Evolutionary conservation across 805 yeast genomes (phyloP).

Genomic region (Cyberlindnera sargentensis): DNA sequence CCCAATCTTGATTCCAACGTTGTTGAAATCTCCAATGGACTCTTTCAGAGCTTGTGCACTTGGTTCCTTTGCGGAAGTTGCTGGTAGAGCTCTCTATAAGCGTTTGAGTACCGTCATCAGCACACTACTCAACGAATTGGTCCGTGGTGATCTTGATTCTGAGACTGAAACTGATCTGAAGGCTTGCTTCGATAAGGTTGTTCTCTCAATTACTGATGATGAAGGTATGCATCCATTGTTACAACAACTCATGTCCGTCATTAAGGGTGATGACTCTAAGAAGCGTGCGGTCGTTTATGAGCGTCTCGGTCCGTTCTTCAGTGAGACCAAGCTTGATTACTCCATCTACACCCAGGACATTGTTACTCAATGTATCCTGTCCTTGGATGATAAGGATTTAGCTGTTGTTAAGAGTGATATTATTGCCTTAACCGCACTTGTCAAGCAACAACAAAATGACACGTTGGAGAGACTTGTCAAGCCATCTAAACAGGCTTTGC

Average conservation of each 20-base stretch:
- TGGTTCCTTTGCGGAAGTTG: conserved; percentile 82
- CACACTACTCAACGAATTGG: conserved; percentile 58
- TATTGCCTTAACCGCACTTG: conserved; percentile 56
- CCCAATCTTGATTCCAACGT: conserved; percentile 86
- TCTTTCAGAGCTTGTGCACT: conserved; percentile 81
- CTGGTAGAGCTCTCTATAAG: conserved; percentile 73
- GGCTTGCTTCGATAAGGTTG: conserved; percentile 57
- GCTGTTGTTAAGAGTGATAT: conserved; percentile 60
- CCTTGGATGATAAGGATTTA: conserved; percentile 63
- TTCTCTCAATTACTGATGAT: conserved; percentile 64
- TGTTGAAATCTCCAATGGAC: conserved; percentile 76
- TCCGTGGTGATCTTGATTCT: conserved; percentile 30
- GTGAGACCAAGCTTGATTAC: conserved; percentile 58
- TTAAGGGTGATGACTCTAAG: conserved; percentile 65
- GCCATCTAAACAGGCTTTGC: conserved; percentile 74
- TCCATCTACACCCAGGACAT: conserved; percentile 68
- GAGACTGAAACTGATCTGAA: conserved; percentile 35
- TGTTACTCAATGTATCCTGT: conserved; percentile 58
- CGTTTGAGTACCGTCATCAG: conserved; percentile 70
- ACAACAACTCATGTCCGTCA: conserved; percentile 69
- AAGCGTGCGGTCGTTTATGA: conserved; percentile 58
- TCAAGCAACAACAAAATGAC: conserved; percentile 69
- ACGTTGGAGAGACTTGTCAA: conserved; percentile 68
- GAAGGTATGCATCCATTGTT: conserved; percentile 80
- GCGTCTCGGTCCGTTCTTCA: conserved; percentile 68